Evolutionary conservation across 257 asterid species (phyloP).

Genomic region (Penstemon barbatus): DNA sequence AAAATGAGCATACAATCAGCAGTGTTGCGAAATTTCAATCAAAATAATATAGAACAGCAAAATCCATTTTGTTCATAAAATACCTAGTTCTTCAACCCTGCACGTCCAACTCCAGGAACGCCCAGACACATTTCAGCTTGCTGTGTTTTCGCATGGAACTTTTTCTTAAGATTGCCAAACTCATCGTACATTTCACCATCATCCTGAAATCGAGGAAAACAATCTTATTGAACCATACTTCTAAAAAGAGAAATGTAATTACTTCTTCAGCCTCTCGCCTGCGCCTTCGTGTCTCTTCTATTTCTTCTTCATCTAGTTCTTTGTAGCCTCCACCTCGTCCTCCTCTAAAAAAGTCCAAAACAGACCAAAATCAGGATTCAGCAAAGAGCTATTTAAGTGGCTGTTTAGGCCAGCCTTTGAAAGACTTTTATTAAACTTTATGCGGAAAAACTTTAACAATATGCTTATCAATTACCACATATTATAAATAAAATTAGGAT

Average conservation of each 20-base stretch:
- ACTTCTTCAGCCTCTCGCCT: no score
- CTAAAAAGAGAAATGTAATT: slow-evolving; percentile 8
- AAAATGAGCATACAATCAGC: background rate
- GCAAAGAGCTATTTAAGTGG: background rate
- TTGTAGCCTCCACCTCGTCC: no score
- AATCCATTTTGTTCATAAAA: background rate
- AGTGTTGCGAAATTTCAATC: slow-evolving; percentile 8
- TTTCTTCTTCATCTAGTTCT: no score
- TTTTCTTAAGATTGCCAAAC: slow-evolving; percentile 97
- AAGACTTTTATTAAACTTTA: no score
- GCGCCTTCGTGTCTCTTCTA: no score
- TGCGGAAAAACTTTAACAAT: no score
- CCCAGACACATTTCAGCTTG: slow-evolving; percentile 62
- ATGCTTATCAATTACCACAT: no score
- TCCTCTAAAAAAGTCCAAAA: slow-evolving; percentile 7
- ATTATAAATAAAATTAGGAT: no score
- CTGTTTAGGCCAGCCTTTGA: no score
- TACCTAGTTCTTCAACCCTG: slow-evolving; percentile 97
- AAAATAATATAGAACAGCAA: background rate
- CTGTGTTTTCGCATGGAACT: slow-evolving; percentile 85
- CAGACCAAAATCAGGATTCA: slow-evolving; percentile 25
- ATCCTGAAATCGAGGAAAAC: no score
- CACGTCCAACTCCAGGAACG: slow-evolving; percentile 91
- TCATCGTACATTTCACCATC: slow-evolving; percentile 92
- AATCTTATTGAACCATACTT: no score